These are phyloP conservation scores for Bipolaris gigantea DNA, from an alignment of 2,329 filamentous ascomycete species.

Conservation along the genomic window DNA sequence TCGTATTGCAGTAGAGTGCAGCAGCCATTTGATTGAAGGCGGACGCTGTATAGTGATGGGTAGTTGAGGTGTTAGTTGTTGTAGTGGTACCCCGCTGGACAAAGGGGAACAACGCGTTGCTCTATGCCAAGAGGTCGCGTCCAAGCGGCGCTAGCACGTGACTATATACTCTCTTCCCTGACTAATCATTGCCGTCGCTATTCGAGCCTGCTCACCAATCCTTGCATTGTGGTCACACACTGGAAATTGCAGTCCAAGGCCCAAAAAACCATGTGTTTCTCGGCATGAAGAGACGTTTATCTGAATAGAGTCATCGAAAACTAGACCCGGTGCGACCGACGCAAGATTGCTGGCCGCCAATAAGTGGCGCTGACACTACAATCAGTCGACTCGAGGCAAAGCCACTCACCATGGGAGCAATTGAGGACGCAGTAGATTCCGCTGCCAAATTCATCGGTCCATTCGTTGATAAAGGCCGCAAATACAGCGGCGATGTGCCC, in stretches of 20 bases:
- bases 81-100: background rate
- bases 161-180: background rate
- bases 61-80: conserved; percentile 21
- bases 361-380: background rate
- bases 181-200: conserved; percentile 13
- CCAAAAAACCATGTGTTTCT: background rate
- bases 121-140: conserved; percentile 9
- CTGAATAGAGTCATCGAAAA: background rate
- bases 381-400: background rate
- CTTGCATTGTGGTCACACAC: background rate
- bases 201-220: background rate
- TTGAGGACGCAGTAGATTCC: conserved; percentile 39
- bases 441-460: conserved; percentile 40
- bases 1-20: conserved; percentile 5
- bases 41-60: conserved; percentile 18
- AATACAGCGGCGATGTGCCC: conserved; percentile 11
- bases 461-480: conserved; percentile 25
- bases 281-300: background rate
- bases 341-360: background rate
- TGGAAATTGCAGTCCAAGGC: background rate
- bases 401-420: conserved; percentile 27
- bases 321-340: background rate
- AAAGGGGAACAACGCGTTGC: conserved; percentile 17
- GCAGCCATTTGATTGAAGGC: conserved; percentile 1
- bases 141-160: conserved; percentile 5